phyloP scores from a whole-genome alignment of 345 rosid species.

The Barbarea vulgaris region DNA sequence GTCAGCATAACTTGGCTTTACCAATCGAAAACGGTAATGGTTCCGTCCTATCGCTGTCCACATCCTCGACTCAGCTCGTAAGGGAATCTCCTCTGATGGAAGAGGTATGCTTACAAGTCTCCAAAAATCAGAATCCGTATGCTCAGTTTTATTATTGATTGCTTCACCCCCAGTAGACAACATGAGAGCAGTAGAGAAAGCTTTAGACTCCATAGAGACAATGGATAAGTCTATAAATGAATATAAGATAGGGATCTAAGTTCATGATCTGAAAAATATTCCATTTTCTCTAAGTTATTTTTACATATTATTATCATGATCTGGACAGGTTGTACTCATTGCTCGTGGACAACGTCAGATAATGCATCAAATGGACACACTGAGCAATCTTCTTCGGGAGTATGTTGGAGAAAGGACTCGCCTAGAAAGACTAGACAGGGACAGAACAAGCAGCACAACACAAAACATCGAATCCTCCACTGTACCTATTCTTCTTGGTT shows the following conservation, averaged over 20 bases:
- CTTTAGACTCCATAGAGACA: not conserved
- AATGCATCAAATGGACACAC: conserved; percentile 80
- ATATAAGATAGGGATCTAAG: not conserved
- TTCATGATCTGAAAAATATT: not conserved
- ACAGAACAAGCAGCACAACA: conserved; percentile 39
- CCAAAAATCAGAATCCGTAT: conserved; percentile 7
- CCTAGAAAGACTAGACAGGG: conserved; percentile 50
- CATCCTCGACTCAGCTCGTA: conserved; percentile 82
- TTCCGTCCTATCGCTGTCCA: conserved; percentile 63
- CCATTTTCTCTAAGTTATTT: conserved; percentile 2
- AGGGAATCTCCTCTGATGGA: conserved; percentile 86
- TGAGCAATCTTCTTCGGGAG: conserved; percentile 76
- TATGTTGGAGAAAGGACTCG: conserved; percentile 65
- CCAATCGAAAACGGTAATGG: conserved; percentile 84
- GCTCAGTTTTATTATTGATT: not conserved
- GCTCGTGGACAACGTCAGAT: conserved; percentile 86
- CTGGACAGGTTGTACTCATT: conserved; percentile 58
- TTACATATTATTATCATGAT: not conserved
- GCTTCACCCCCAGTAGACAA: conserved; percentile 2
- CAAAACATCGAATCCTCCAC: conserved; percentile 43
- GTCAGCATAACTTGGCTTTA: conserved; percentile 76
- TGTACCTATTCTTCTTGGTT: conserved; percentile 57
- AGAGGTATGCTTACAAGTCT: conserved; percentile 61
- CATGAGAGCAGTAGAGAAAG: conserved; percentile 3
- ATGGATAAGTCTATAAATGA: not conserved